Evolutionary conservation across 805 yeast genomes (phyloP), one percentile per base, ranked within the genome.

Genomic region (Priceomyces castillae): DNA sequence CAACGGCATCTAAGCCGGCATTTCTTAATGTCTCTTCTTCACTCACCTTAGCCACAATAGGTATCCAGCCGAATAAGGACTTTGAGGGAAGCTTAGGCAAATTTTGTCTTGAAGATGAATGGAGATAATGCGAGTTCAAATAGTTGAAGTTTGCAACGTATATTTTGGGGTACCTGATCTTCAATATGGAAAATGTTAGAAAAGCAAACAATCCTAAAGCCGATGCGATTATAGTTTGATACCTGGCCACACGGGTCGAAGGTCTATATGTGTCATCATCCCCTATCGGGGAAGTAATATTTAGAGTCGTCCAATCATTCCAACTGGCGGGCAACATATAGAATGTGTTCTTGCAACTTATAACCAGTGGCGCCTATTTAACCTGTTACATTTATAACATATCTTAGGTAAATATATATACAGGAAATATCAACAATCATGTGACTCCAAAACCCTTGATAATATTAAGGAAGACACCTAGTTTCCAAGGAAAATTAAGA

Each of bases 1-100:
- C 98, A 65, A 78, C 90, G 0, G 97, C 97, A 66, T 92, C 99
- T 35, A 92, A 65, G 0, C 99, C 99, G 2, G 97, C 96, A 56
- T 83, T 84, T 47, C 89, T 92, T 40, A 92, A 72, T 2, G 94
- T 77, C 45, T 89, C 90, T 12, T 77, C 73, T 52, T 92, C 98
- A 19, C 75, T 71, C 15, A 90, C 81, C 10, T 63, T 62, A 57
- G 77, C 78, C 11, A 92, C 66, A 0, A 81, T 77, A 0, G 82
- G 77, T 7, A 90, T 72, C 97, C 98, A 92, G 2, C 90, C 90
- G 53, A 90, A 84, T 10, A 86, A 59, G 2, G 87, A 73, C 30
- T 60, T 61, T 37, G 67, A 51, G 4, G 86, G 82, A 15, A 87
- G 67, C 25, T 62, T 56, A 2, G 94, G 95, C 7, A 86, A 72